Evolutionary conservation across 345 rosid species (phyloP).

Genomic region (Nasturtium officinale): DNA sequence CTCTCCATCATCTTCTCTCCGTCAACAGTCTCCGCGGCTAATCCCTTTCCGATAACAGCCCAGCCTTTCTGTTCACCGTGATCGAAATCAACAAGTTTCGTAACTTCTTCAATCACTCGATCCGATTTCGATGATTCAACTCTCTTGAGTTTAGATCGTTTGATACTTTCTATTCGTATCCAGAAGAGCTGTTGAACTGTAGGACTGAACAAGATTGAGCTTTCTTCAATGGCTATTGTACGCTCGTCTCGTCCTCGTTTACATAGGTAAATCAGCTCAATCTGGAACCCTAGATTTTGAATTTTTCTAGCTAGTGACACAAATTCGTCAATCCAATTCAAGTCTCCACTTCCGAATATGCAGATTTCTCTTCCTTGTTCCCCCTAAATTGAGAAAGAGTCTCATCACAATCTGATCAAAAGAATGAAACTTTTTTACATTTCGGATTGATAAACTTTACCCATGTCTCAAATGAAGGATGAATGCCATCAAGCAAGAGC

Average conservation of each 20-base stretch:
- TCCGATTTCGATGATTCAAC: slow-evolving; percentile 41
- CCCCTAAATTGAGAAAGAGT: slow-evolving; percentile 48
- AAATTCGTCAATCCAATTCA: slow-evolving; percentile 58
- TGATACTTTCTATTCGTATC: slow-evolving; percentile 68
- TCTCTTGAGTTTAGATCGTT: slow-evolving; percentile 51
- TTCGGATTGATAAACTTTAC: slow-evolving; percentile 44
- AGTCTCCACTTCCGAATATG: slow-evolving; percentile 60
- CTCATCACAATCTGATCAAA: slow-evolving; percentile 7
- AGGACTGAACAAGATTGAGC: slow-evolving; percentile 44
- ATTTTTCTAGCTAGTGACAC: slow-evolving; percentile 45
- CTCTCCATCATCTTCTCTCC: slow-evolving; percentile 46
- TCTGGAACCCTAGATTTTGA: slow-evolving; percentile 47
- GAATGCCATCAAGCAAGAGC: slow-evolving; percentile 56
- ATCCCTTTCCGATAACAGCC: slow-evolving; percentile 63
- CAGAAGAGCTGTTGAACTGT: slow-evolving; percentile 61
- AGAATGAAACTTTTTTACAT: background rate
- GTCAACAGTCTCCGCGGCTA: slow-evolving; percentile 39
- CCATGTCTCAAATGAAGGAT: slow-evolving; percentile 54
- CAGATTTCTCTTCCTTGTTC: slow-evolving; percentile 61
- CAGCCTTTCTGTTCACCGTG: slow-evolving; percentile 51
- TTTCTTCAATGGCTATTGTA: slow-evolving; percentile 42
- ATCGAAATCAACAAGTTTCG: slow-evolving; percentile 52
- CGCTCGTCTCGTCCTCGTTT: slow-evolving; percentile 17
- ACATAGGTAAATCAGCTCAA: slow-evolving; percentile 61
- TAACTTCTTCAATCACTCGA: slow-evolving; percentile 51